Conservation (phyloP, 306 rosid species). For the Senna tora region DNA sequence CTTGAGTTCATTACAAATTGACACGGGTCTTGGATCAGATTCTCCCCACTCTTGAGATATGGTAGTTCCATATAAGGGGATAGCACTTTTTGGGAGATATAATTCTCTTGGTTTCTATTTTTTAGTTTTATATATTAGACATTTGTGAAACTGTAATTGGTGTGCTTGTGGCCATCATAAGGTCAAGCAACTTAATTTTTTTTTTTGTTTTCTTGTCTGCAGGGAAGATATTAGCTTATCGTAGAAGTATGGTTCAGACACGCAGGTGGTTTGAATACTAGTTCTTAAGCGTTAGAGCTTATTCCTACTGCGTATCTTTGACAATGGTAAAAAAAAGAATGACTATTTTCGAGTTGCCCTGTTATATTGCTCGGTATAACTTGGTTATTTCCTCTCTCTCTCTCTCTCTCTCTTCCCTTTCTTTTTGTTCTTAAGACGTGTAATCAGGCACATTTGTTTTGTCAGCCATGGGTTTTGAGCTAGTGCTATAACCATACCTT, state of each 20-base stretch:
- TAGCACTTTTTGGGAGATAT: background rate
- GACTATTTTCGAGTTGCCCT: background rate
- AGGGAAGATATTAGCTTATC: conserved; percentile 57
- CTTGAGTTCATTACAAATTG: background rate
- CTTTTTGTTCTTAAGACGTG: background rate
- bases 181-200: conserved; percentile 13
- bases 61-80: background rate
- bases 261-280: conserved; percentile 20
- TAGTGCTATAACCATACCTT: background rate
- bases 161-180: background rate
- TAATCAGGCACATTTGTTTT: too few species aligned
- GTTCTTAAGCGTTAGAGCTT: background rate
- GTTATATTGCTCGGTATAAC: conserved; percentile 1
- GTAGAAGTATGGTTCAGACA: background rate
- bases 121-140: conserved; percentile 7
- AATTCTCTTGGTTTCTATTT: conserved; percentile 5
- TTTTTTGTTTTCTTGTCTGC: conserved; percentile 42
- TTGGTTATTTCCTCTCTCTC: conserved; percentile 6
- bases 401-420: background rate
- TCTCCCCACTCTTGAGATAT: conserved; percentile 24
- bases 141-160: background rate
- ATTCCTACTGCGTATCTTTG: conserved; percentile 24
- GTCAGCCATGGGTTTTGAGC: background rate
- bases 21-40: background rate
- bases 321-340: too few species aligned